phyloP scores from a whole-genome alignment of 176 grass and related monocot genomes.

The Phyllostachys edulis region DNA sequence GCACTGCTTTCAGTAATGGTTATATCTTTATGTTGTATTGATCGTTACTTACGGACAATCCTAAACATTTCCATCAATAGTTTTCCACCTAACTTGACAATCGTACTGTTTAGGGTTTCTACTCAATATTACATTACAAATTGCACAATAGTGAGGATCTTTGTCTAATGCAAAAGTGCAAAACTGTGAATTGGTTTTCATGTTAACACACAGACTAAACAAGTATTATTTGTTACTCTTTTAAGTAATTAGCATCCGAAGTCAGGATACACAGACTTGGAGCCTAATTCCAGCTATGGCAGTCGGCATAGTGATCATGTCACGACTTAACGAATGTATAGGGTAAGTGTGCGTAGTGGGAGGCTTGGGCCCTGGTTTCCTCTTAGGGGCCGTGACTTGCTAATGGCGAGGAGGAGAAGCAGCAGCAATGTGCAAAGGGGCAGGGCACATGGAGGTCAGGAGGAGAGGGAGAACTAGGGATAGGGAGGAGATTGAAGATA shows the following conservation, averaged over 20 bases:
- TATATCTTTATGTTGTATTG: slow-evolving; percentile 24
- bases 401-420: too few species aligned
- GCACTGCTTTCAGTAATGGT: slow-evolving; percentile 3
- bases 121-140: background rate
- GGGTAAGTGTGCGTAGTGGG: too few species aligned
- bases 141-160: background rate
- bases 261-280: background rate
- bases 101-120: slow-evolving; percentile 8
- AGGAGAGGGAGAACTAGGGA: too few species aligned
- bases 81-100: slow-evolving; percentile 10
- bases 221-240: background rate
- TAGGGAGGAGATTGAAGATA: too few species aligned
- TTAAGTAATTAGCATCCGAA: slow-evolving; percentile 3
- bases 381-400: too few species aligned
- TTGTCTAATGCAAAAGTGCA: background rate
- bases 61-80: background rate
- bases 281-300: background rate
- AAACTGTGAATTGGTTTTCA: background rate
- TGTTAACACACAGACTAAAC: background rate
- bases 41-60: background rate
- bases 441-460: too few species aligned
- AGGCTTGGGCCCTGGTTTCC: too few species aligned
- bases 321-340: too few species aligned
- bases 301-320: background rate
- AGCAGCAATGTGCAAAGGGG: too few species aligned